phyloP scores from a whole-genome alignment of 495 filamentous ascomycete species.

The Trichodelitschia bisporula region DNA sequence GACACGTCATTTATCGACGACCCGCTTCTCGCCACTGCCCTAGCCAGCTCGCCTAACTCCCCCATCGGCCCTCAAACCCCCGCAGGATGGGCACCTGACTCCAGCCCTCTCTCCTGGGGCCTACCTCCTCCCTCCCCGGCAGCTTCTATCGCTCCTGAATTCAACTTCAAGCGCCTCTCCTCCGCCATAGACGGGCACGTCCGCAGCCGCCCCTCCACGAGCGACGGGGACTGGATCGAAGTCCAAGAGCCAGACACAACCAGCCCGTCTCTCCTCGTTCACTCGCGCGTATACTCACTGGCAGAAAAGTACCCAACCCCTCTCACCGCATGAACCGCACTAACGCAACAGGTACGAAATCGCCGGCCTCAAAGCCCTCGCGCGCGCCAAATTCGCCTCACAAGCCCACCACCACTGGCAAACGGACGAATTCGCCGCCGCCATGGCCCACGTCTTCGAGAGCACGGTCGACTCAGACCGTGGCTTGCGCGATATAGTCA shows the following conservation, averaged over 20 bases:
- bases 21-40: slow-evolving; percentile 14
- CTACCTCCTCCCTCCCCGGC: no score
- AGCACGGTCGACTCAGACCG: slow-evolving; percentile 18
- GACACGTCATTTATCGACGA: slow-evolving; percentile 14
- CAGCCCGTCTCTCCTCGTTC: slow-evolving; percentile 12
- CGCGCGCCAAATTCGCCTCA: slow-evolving; percentile 16
- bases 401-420: slow-evolving; percentile 11
- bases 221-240: no score
- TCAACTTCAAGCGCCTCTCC: no score
- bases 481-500: slow-evolving; percentile 17
- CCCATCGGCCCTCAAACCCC: no score
- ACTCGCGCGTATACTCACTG: slow-evolving; percentile 18
- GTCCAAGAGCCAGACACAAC: slow-evolving; percentile 7
- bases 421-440: slow-evolving; percentile 16
- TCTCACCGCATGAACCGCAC: background rate
- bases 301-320: slow-evolving; percentile 15
- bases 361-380: slow-evolving; percentile 15
- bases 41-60: slow-evolving; percentile 6
- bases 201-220: no score
- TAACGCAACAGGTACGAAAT: slow-evolving; percentile 17
- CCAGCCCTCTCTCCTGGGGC: no score
- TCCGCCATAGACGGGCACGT: no score
- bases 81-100: no score
- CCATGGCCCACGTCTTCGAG: slow-evolving; percentile 19
- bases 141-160: no score